A percentile compares a stretch with the other conserved stretches of the same genome.
phyloP scores from a whole-genome alignment of 352 stramenopile genomes.

The Peronospora belbahrii region DNA sequence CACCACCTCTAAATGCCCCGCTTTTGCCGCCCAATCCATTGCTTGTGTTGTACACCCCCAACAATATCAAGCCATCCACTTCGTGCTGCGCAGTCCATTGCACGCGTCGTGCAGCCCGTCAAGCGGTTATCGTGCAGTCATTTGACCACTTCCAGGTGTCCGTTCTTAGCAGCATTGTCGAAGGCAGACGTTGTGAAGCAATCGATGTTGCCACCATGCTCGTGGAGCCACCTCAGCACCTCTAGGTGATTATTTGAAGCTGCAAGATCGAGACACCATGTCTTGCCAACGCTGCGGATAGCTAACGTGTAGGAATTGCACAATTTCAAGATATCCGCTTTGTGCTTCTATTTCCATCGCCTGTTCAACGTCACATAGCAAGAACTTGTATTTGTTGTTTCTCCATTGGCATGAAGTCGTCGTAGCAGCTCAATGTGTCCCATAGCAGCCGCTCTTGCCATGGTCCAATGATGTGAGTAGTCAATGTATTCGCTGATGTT shows the following conservation, averaged over 20 bases:
- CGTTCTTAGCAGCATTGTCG: constrained; percentile 17
- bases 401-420: constrained; percentile 10
- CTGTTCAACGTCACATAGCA: constrained; percentile 7
- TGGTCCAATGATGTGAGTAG: constrained; percentile 20
- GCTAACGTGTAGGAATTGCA: constrained; percentile 17
- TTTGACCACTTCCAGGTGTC: constrained; percentile 17
- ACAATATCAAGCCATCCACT: constrained; percentile 15
- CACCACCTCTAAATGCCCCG: constrained; percentile 15
- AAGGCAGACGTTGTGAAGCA: constrained; percentile 20
- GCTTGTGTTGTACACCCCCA: constrained; percentile 20
- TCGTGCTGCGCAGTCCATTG: constrained; percentile 18
- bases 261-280: constrained; percentile 14
- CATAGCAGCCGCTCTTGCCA: constrained; percentile 8
- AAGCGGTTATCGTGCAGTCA: constrained; percentile 16
- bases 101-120: constrained; percentile 14
- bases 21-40: constrained; percentile 20
- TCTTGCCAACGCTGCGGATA: constrained; percentile 16
- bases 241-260: constrained; percentile 14
- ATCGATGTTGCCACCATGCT: constrained; percentile 9
- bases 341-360: constrained; percentile 13
- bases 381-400: constrained; percentile 2
- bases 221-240: constrained; percentile 17
- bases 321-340: constrained; percentile 19
- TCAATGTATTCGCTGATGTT: constrained; percentile 19
- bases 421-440: constrained; percentile 11